phyloP scores from a whole-genome alignment of 1,284 basidiomycete genomes.

The Tylopilus orsonianus region DNA sequence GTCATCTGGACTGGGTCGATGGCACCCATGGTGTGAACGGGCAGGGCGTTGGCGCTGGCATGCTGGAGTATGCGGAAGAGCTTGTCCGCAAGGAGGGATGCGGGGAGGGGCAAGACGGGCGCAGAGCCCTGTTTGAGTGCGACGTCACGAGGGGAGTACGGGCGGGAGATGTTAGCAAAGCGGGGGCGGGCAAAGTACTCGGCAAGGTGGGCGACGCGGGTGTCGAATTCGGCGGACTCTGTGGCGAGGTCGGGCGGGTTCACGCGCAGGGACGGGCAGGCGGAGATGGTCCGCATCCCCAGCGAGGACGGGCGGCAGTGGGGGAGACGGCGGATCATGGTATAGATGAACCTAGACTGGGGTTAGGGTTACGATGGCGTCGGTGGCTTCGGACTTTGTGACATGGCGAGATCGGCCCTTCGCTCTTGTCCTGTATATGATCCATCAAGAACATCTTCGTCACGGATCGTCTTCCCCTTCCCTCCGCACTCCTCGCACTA shows the following conservation, averaged over 20 bases:
- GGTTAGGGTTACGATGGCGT: constrained; percentile 35
- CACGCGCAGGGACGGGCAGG: constrained; percentile 49
- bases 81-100: constrained; percentile 81
- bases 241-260: constrained; percentile 62
- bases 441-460: constrained; percentile 1
- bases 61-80: constrained; percentile 67
- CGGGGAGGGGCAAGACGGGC: constrained; percentile 75
- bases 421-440: constrained; percentile 1
- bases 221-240: constrained; percentile 67
- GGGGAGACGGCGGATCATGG: constrained; percentile 15
- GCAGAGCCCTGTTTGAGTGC: constrained; percentile 89
- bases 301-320: constrained; percentile 15
- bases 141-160: constrained; percentile 77
- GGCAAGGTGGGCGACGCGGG: constrained; percentile 62
- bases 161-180: constrained; percentile 72
- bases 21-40: constrained; percentile 85
- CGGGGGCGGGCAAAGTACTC: constrained; percentile 77
- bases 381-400: constrained; percentile 2
- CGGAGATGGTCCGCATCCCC: constrained; percentile 38
- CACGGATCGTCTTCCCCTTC: constrained; percentile 19
- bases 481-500: constrained; percentile 24
- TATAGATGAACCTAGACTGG: constrained; percentile 25
- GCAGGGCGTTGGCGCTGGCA: constrained; percentile 63
- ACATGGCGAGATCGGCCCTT: constrained; percentile 10
- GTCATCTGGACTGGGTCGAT: constrained; percentile 94